phyloP scores from a whole-genome alignment of 495 filamentous ascomycete genomes.

The Hypoxylon cercidicola region DNA sequence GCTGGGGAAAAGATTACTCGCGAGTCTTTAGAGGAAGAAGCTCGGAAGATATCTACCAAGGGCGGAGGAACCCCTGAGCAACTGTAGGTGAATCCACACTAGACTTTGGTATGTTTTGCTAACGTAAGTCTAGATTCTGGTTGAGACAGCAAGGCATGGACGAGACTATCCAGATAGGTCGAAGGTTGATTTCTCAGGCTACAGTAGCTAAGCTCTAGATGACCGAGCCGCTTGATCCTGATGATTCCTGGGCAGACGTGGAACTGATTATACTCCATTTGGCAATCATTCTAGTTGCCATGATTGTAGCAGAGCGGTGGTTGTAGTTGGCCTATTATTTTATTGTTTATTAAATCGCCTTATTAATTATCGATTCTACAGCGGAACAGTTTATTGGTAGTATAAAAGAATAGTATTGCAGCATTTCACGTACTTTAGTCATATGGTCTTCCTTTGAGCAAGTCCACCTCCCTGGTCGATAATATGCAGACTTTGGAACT shows the following conservation, averaged over 20 bases:
- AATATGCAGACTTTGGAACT: no score
- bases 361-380: no score
- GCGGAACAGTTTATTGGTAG: constrained; percentile 13
- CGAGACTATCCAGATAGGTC: constrained; percentile 54
- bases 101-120: constrained; percentile 3
- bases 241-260: no score
- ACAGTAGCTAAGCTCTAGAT: constrained; percentile 29
- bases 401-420: not conserved
- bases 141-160: constrained; percentile 50
- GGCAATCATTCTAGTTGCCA: no score
- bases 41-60: constrained; percentile 63
- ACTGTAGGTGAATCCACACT: constrained; percentile 45
- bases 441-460: no score
- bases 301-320: no score
- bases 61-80: constrained; percentile 65
- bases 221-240: not conserved
- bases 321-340: no score
- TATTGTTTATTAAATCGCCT: no score
- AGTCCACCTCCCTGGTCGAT: no score
- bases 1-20: constrained; percentile 61
- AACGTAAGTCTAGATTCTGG: constrained; percentile 49
- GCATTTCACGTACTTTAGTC: no score
- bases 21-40: constrained; percentile 71
- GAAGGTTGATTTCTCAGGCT: constrained; percentile 39
- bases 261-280: no score